Base-by-base conservation (phyloP, 805 yeast species). In the Metschnikowia continentalis region DNA sequence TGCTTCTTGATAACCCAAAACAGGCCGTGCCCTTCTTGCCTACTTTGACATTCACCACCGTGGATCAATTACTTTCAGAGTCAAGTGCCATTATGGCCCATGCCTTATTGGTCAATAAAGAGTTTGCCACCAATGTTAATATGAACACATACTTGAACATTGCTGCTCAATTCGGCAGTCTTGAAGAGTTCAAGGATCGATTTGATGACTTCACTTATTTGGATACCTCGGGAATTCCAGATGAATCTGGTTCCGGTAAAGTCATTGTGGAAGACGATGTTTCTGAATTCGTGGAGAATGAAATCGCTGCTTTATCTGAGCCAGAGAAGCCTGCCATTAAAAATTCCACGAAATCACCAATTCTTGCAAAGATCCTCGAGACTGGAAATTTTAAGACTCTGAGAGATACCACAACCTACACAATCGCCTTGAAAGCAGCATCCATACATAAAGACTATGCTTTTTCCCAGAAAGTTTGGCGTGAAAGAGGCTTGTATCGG, bases 71-170 rank as follows among this genome's bases (percentile, higher is more conserved):
- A 1, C 49, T 86, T 40, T 83, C 85, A 0, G 98, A 92, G 66
- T 81, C 92, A 0, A 76, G 81, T 52, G 97, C 97, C 0, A 51
- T 92, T 5, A 81, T 95, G 83, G 76, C 78, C 1, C 82, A 76
- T 58, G 69, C 81, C 13, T 52, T 81, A 22, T 64, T 77, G 19
- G 61, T 65, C 33, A 65, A 70, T 42, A 84, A 84, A 0, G 58
- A 66, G 0, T 66, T 71, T 26, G 66, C 86, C 10, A 74, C 70
- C 32, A 59, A 58, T 1, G 71, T 74, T 22, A 62, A 74, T 6
- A 70, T 83, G 14, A 77, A 80, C 35, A 70, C 83, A 5, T 84
- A 74, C 57, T 64, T 88, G 55, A 75, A 75, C 49, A 75, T 83
- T 32, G 76, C 74, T 2, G 66, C 70, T 8, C 64, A 64, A 30